A percentile compares a stretch with the other conserved stretches of the same genome.
Conservation (phyloP, 1,284 basidiomycete genomes). For the Cutaneotrichosporon cavernicola region DNA sequence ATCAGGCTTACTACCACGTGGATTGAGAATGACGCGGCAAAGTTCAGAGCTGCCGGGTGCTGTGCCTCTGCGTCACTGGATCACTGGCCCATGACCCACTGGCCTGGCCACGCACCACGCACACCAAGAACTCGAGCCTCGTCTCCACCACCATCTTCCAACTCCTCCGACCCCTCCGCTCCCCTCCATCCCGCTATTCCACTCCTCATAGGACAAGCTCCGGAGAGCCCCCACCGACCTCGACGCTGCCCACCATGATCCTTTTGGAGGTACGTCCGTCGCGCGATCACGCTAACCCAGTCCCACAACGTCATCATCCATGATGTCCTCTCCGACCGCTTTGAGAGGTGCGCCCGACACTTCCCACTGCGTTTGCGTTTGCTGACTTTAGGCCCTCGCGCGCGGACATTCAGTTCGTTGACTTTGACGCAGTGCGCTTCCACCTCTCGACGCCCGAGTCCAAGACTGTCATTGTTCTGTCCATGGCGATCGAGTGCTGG, state of each 20-base stretch:
- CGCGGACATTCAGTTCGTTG: conserved; percentile 92
- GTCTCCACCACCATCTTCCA: conserved; percentile 3
- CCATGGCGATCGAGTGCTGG: conserved; percentile 98
- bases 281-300: conserved; percentile 54
- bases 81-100: not conserved
- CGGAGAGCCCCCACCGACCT: not conserved
- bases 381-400: conserved; percentile 67
- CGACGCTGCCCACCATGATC: conserved; percentile 58
- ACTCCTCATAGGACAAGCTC: not conserved
- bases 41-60: not conserved
- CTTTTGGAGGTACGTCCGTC: conserved; percentile 63
- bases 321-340: conserved; percentile 85
- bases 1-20: not conserved
- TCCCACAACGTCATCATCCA: conserved; percentile 90
- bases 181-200: not conserved
- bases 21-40: not conserved
- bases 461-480: conserved; percentile 74
- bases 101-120: conserved; percentile 7
- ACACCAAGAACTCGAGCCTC: not conserved
- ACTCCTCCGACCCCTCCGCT: not conserved
- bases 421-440: conserved; percentile 96
- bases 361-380: not conserved
- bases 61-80: conserved; percentile 3
- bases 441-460: conserved; percentile 82
- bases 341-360: conserved; percentile 65